phyloP scores from a whole-genome alignment of 1,284 basidiomycete species.

The Rhodotorula sp. region DNA sequence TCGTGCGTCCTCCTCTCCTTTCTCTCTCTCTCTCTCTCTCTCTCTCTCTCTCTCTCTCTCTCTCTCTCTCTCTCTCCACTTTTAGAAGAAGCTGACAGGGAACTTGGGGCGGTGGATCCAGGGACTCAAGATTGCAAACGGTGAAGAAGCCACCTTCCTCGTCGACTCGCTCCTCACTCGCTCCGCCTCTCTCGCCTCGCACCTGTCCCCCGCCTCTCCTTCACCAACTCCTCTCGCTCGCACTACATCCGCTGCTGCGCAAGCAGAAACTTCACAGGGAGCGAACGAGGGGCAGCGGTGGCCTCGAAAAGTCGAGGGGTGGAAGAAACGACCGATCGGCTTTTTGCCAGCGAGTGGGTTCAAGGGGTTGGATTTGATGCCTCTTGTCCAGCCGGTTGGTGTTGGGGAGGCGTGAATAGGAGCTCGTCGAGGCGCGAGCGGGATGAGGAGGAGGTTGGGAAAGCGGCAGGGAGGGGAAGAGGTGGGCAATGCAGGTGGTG shows the following conservation, averaged over 20 bases:
- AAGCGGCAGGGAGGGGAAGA: neutral
- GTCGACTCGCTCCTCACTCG: neutral
- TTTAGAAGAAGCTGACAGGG: neutral
- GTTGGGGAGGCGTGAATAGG: too few relatives aligned
- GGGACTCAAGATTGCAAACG: neutral
- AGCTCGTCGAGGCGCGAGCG: too few relatives aligned
- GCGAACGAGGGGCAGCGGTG: neutral
- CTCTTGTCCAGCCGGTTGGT: too few relatives aligned
- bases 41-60: neutral
- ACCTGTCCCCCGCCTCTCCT: too few relatives aligned
- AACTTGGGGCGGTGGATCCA: neutral
- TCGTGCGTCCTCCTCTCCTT: too few relatives aligned
- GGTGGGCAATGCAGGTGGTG: neutral
- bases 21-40: neutral
- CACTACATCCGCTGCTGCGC: too few relatives aligned
- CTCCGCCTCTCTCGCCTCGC: neutral
- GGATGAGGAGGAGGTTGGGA: neutral
- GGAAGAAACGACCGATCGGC: conserved; percentile 41
- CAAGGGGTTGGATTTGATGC: conserved; percentile 13
- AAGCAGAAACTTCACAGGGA: neutral
- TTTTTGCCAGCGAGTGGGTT: conserved; percentile 6
- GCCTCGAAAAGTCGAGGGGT: conserved; percentile 11
- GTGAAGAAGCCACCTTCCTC: neutral
- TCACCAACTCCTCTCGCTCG: too few relatives aligned
- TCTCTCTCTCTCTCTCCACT: neutral